Percentiles rank a stretch among this genome's conserved stretches.
Conservation (phyloP, 2,329 filamentous ascomycete species). For the Sporothrix phasma region DNA sequence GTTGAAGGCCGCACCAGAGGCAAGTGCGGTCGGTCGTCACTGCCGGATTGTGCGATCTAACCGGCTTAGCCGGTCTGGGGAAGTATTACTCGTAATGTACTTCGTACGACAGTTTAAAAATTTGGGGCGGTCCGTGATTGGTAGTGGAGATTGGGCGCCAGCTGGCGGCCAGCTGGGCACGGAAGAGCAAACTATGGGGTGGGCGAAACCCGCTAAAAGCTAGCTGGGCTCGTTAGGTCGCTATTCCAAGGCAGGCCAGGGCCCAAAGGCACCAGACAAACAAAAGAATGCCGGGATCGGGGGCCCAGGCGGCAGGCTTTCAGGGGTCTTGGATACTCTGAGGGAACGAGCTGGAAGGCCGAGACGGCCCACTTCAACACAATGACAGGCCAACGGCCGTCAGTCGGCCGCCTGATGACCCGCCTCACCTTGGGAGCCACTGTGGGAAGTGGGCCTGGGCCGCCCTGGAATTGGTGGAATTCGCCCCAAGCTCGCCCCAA, state of each 20-base stretch:
- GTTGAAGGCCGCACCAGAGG: not conserved
- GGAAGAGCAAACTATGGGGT: not conserved
- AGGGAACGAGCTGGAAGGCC: not conserved
- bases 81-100: too few species aligned
- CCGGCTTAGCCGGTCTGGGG: not conserved
- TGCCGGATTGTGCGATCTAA: not conserved
- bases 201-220: not conserved
- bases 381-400: not conserved
- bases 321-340: too few species aligned
- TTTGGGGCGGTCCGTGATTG: too few species aligned
- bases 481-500: not conserved
- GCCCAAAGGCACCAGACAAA: too few species aligned
- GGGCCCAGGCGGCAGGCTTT: too few species aligned
- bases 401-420: not conserved
- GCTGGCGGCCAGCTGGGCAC: not conserved
- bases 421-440: not conserved
- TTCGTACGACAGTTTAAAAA: too few species aligned
- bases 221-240: too few species aligned
- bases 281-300: too few species aligned
- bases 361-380: not conserved
- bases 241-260: not conserved
- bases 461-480: slow-evolving; percentile 7
- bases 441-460: not conserved
- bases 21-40: not conserved
- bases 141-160: not conserved